phyloP scores from a whole-genome alignment of 2,329 filamentous ascomycete species.

The Talaromyces sp. region DNA sequence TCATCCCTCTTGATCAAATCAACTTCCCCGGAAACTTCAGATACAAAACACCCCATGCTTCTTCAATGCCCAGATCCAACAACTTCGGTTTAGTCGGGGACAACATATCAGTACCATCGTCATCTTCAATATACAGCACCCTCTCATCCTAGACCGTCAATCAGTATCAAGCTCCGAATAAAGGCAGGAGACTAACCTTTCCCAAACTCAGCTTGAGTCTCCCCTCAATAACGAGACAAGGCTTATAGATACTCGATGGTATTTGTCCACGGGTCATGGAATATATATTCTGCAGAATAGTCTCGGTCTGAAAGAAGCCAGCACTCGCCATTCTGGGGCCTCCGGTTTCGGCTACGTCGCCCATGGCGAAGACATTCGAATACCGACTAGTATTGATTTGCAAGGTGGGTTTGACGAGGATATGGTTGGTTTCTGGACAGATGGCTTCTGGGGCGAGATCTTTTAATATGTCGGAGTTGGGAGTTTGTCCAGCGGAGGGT shows the following conservation, averaged over 20 bases:
- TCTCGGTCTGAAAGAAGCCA: conserved; percentile 12
- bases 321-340: conserved; percentile 9
- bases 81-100: background rate
- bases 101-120: background rate
- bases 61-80: conserved; percentile 6
- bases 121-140: conserved; percentile 1
- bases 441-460: background rate
- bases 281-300: conserved; percentile 6
- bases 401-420: conserved; percentile 3
- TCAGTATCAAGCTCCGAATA: background rate
- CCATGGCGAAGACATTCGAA: conserved; percentile 8
- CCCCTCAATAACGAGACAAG: background rate
- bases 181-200: background rate
- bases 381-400: background rate
- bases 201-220: conserved; percentile 5
- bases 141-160: background rate
- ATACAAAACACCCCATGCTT: conserved; percentile 1
- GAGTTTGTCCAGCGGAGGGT: conserved; percentile 4
- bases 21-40: conserved; percentile 3
- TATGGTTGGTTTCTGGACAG: background rate
- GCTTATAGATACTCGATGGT: background rate
- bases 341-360: conserved; percentile 11
- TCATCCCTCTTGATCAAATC: background rate
- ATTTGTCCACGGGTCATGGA: background rate
- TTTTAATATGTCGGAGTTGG: background rate